These are phyloP conservation scores for Odontarrhena argentea DNA, from an alignment of 345 rosid species.

Conservation along the genomic window DNA sequence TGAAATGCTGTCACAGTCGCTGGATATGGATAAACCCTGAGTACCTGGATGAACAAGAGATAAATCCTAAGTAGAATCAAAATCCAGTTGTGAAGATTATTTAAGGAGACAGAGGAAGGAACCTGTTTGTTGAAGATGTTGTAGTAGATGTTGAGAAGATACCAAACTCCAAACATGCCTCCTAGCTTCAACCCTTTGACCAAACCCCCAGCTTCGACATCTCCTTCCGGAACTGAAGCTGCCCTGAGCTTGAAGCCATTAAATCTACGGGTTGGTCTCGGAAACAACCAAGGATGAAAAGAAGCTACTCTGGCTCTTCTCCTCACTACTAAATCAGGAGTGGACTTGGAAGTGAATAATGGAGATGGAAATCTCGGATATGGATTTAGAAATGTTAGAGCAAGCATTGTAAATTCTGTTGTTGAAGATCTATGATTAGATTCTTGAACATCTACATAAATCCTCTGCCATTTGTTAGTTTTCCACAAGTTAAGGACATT, in stretches of 20 bases:
- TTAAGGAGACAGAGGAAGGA: background rate
- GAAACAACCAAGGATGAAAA: constrained; percentile 9
- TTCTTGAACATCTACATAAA: constrained; percentile 14
- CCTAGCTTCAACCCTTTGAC: constrained; percentile 45
- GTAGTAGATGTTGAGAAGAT: constrained; percentile 68
- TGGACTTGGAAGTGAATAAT: constrained; percentile 18
- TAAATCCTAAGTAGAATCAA: background rate
- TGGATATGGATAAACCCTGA: constrained; percentile 76
- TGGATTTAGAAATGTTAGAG: constrained; percentile 22
- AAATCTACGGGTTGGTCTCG: constrained; percentile 22
- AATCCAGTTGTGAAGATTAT: background rate
- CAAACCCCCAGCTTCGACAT: constrained; percentile 34
- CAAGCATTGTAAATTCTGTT: constrained; percentile 21
- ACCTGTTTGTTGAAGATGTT: constrained; percentile 83
- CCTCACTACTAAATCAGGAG: constrained; percentile 13
- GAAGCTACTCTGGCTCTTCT: constrained; percentile 24
- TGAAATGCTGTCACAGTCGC: constrained; percentile 83
- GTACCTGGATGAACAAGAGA: constrained; percentile 49
- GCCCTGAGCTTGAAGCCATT: constrained; percentile 47
- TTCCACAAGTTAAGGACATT: constrained; percentile 2
- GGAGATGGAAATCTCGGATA: constrained; percentile 33
- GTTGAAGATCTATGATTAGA: constrained; percentile 3
- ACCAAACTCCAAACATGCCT: constrained; percentile 71
- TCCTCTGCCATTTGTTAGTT: constrained; percentile 4
- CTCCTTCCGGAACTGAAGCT: constrained; percentile 49